Conservation (phyloP, 2,329 filamentous ascomycete species). For the Fusarium marasasianum region DNA sequence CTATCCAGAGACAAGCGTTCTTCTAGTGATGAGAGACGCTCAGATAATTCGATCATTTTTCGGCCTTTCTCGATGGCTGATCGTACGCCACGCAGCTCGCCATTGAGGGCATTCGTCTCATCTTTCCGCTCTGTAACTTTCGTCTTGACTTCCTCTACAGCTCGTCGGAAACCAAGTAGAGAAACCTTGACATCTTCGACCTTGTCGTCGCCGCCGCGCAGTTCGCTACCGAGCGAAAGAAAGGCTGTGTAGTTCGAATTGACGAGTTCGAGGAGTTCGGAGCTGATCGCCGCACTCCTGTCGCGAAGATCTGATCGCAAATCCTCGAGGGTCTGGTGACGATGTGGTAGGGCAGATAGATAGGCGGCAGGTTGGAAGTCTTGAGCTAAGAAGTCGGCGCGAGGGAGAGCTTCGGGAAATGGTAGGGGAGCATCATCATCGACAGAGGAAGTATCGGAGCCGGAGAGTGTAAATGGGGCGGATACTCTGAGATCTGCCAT, state of each 20-base stretch:
- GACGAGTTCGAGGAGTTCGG: slow-evolving; percentile 91
- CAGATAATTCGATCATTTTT: slow-evolving; percentile 73
- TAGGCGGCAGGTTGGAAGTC: slow-evolving; percentile 84
- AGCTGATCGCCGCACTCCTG: slow-evolving; percentile 79
- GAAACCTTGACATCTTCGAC: slow-evolving; percentile 91
- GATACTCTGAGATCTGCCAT: slow-evolving; percentile 41
- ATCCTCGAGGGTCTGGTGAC: slow-evolving; percentile 96
- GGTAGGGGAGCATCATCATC: slow-evolving; percentile 78
- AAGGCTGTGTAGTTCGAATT: slow-evolving; percentile 97
- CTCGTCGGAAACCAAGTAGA: slow-evolving; percentile 83
- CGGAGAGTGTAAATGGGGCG: slow-evolving; percentile 54
- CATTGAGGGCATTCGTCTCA: slow-evolving; percentile 70
- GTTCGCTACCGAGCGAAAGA: slow-evolving; percentile 79
- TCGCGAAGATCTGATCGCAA: slow-evolving; percentile 86
- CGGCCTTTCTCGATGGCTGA: slow-evolving; percentile 69
- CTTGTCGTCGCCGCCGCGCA: slow-evolving; percentile 89
- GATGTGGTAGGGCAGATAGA: slow-evolving; percentile 80
- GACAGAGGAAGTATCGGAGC: slow-evolving; percentile 51
- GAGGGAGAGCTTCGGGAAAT: slow-evolving; percentile 85
- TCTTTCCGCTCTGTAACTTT: slow-evolving; percentile 70
- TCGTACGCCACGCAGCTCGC: slow-evolving; percentile 73
- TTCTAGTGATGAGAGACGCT: slow-evolving; percentile 70
- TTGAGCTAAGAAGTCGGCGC: slow-evolving; percentile 80
- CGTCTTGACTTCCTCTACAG: slow-evolving; percentile 77
- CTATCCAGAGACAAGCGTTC: slow-evolving; percentile 66